Conservation (phyloP, 305 asterid species). For the Solanum hybrid region DNA sequence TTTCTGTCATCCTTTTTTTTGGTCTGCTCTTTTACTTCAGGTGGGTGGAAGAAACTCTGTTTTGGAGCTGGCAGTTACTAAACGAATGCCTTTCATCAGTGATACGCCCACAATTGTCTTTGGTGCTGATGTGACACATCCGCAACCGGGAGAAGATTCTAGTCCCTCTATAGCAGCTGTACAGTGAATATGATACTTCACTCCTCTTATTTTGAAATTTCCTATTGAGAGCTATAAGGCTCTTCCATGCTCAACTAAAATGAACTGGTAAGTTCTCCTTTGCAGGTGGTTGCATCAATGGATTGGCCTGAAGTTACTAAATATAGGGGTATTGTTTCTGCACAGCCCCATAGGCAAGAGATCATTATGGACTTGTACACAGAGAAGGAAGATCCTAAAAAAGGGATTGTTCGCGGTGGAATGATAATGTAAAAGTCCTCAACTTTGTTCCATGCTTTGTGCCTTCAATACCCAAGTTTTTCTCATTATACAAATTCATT, state of each 20-base stretch:
- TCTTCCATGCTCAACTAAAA: not conserved
- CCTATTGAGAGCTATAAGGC: not conserved
- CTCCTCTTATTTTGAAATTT: not conserved
- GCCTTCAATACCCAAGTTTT: not conserved
- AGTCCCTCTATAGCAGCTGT: slow-evolving; percentile 88
- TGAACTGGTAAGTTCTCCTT: not conserved
- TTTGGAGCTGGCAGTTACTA: slow-evolving; percentile 27
- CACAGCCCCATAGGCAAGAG: slow-evolving; percentile 58
- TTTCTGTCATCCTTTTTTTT: not conserved
- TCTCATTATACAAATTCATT: not conserved
- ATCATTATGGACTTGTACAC: slow-evolving; percentile 58
- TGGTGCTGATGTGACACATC: slow-evolving; percentile 97
- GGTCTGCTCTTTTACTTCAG: slow-evolving; percentile 20
- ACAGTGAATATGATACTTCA: not conserved
- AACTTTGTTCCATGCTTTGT: not conserved
- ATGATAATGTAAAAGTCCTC: slow-evolving; percentile 53
- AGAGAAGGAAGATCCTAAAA: slow-evolving; percentile 19
- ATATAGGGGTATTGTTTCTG: slow-evolving; percentile 69
- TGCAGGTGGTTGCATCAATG: slow-evolving; percentile 91
- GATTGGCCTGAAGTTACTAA: slow-evolving; percentile 86
- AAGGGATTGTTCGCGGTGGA: slow-evolving; percentile 45
- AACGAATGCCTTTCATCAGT: slow-evolving; percentile 24
- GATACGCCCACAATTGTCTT: slow-evolving; percentile 63
- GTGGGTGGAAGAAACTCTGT: slow-evolving; percentile 69
- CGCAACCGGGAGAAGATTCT: slow-evolving; percentile 72